Conservation (phyloP, 306 rosid species). For the Dalbergia cultrata region DNA sequence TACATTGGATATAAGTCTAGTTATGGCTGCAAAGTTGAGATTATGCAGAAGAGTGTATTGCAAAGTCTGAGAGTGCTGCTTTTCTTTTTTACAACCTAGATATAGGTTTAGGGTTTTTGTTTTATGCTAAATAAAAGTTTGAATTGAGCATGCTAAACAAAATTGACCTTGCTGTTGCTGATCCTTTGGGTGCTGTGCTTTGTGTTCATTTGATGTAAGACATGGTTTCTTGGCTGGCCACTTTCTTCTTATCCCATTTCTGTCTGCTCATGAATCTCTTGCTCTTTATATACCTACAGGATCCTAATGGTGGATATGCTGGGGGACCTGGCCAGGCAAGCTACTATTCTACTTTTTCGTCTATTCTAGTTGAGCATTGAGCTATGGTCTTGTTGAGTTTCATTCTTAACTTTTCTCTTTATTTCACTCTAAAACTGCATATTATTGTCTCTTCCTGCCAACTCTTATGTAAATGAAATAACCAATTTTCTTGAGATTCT, state of each 20-base stretch:
- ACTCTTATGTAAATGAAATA: slow-evolving; percentile 17
- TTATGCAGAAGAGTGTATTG: background rate
- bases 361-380: slow-evolving; percentile 29
- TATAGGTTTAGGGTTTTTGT: background rate
- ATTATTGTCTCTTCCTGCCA: slow-evolving; percentile 26
- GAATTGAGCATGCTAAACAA: slow-evolving; percentile 13
- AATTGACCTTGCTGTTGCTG: background rate
- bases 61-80: background rate
- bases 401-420: background rate
- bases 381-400: slow-evolving; percentile 40
- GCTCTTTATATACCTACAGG: slow-evolving; percentile 62
- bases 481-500: background rate
- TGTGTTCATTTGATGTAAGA: slow-evolving; percentile 16
- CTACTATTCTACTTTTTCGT: slow-evolving; percentile 26
- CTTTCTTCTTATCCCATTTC: slow-evolving; percentile 33
- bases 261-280: background rate
- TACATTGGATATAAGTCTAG: background rate
- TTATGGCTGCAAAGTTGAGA: slow-evolving; percentile 25
- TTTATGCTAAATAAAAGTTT: background rate
- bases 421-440: background rate
- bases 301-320: slow-evolving; percentile 85
- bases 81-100: background rate
- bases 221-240: slow-evolving; percentile 25
- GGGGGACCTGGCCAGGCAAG: slow-evolving; percentile 99
- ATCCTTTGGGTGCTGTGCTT: slow-evolving; percentile 7